Conservation (phyloP, 306 rosid species). For the Parietaria judaica region DNA sequence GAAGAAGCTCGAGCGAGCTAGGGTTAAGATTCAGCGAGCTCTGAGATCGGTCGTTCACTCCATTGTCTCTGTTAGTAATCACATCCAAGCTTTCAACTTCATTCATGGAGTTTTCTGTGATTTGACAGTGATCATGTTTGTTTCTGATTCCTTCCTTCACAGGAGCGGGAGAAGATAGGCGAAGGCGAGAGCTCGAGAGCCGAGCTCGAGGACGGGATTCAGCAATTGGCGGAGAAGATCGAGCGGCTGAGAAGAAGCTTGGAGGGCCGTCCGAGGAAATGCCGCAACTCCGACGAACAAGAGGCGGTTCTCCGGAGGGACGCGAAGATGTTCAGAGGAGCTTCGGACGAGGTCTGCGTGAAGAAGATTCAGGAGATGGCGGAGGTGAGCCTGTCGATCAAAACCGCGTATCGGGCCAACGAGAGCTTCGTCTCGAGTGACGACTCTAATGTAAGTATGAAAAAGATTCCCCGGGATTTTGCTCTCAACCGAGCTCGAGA, state of each 20-base stretch:
- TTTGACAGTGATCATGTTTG: background rate
- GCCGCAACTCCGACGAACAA: conserved; percentile 56
- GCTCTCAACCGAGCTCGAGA: no score
- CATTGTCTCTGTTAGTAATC: conserved; percentile 60
- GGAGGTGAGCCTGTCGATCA: conserved; percentile 43
- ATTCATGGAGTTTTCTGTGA: background rate
- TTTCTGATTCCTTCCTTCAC: conserved; percentile 5
- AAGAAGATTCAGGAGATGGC: conserved; percentile 58
- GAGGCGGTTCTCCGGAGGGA: conserved; percentile 41
- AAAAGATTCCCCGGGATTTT: no score
- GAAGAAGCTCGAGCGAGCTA: conserved; percentile 51
- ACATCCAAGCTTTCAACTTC: background rate
- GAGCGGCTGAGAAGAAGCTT: conserved; percentile 55
- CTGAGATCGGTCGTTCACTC: conserved; percentile 59
- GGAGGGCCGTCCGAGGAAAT: conserved; percentile 22
- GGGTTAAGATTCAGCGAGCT: conserved; percentile 47
- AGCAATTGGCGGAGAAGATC: conserved; percentile 47
- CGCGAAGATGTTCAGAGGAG: conserved; percentile 47
- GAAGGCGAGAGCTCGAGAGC: conserved; percentile 39
- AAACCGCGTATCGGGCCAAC: conserved; percentile 23
- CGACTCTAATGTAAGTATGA: conserved; percentile 49
- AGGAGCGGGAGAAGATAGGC: conserved; percentile 65
- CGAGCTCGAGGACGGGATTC: conserved; percentile 62
- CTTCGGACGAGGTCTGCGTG: conserved; percentile 42
- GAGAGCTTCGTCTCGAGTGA: conserved; percentile 48